These are phyloP conservation scores for Jatropha multifida DNA, from an alignment of 441 rosid genomes.

Conservation along the genomic window DNA sequence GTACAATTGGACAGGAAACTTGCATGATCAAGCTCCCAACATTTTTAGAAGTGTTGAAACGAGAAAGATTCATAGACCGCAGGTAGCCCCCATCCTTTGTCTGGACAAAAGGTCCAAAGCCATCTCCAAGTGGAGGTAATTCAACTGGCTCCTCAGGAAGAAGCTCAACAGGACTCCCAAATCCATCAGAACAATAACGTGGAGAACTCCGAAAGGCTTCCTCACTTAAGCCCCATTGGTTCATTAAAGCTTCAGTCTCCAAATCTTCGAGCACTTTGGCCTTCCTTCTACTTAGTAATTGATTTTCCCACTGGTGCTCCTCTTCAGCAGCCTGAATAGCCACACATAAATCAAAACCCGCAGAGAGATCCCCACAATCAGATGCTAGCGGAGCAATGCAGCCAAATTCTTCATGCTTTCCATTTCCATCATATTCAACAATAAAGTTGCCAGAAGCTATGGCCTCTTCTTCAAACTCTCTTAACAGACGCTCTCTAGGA, in stretches of 20 bases:
- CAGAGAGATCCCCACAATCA: constrained; percentile 24
- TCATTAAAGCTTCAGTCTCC: constrained; percentile 73
- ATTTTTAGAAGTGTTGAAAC: constrained; percentile 45
- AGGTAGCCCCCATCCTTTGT: constrained; percentile 52
- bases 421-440: constrained; percentile 39
- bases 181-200: constrained; percentile 50
- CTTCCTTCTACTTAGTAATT: constrained; percentile 45
- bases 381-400: constrained; percentile 18
- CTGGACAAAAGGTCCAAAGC: constrained; percentile 43
- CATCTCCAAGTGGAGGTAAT: constrained; percentile 49
- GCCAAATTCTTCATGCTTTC: constrained; percentile 29
- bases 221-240: constrained; percentile 65
- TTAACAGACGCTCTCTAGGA: constrained; percentile 76
- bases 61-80: constrained; percentile 53
- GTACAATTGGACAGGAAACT: constrained; percentile 55
- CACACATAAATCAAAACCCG: constrained; percentile 46
- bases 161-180: constrained; percentile 84
- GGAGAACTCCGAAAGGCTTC: constrained; percentile 51
- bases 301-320: constrained; percentile 37
- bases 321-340: constrained; percentile 34
- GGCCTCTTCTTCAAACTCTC: constrained; percentile 77
- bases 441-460: constrained; percentile 49
- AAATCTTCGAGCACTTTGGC: constrained; percentile 64
- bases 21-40: constrained; percentile 54
- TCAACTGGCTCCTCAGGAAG: constrained; percentile 34